A percentile compares a stretch with the other conserved stretches of the same genome.
Evolutionary conservation across 345 rosid genomes (phyloP).

Genomic region (Rhodomyrtus tomentosa): DNA sequence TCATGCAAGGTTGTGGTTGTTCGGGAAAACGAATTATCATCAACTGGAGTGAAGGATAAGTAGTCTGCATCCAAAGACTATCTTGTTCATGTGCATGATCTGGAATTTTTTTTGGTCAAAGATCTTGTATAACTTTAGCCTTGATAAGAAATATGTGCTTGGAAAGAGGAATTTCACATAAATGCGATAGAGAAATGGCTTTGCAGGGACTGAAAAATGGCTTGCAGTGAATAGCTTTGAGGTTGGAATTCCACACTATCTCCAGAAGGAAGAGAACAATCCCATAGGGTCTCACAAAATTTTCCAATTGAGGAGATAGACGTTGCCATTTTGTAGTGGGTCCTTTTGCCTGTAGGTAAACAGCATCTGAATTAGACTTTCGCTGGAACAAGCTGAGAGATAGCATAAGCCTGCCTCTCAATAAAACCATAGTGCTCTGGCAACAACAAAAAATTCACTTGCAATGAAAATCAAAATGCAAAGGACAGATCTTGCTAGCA

Average conservation of each 20-base stretch:
- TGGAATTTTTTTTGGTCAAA: not conserved
- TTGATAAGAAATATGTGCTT: conserved; percentile 19
- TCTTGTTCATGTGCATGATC: not conserved
- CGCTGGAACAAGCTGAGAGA: conserved; percentile 57
- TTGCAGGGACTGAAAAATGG: conserved; percentile 73
- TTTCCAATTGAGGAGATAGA: conserved; percentile 37
- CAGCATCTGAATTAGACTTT: conserved; percentile 41
- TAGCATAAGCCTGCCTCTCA: conserved; percentile 66
- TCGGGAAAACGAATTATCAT: conserved; percentile 32
- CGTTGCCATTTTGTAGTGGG: conserved; percentile 50
- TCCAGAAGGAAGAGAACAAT: not conserved
- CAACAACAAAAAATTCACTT: not conserved
- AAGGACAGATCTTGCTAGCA: not conserved
- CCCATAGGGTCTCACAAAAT: conserved; percentile 37
- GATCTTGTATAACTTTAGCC: not conserved
- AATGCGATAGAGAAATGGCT: conserved; percentile 34
- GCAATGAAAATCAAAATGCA: not conserved
- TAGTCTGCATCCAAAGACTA: not conserved
- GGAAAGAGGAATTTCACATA: conserved; percentile 69
- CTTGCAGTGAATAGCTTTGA: conserved; percentile 23
- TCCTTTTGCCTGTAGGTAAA: conserved; percentile 79
- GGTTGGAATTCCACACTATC: not conserved
- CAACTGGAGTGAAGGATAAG: conserved; percentile 43
- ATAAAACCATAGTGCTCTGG: conserved; percentile 54
- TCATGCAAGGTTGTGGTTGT: conserved; percentile 65